Base-by-base conservation (phyloP, 305 asterid genomes). In the Ajuga reptans region DNA sequence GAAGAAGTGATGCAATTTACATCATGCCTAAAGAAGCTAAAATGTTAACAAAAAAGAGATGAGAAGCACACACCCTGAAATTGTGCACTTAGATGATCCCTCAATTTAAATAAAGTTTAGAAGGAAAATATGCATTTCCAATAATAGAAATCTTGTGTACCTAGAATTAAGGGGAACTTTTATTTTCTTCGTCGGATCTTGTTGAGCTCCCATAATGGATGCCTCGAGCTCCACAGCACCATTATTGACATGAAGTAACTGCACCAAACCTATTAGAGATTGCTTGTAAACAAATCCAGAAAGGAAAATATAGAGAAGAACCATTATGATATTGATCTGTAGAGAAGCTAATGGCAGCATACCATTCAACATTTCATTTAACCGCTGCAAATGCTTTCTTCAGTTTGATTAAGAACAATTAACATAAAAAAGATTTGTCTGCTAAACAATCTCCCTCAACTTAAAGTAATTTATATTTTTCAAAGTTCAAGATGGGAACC, bases 111-210 rank as follows among this genome's bases (percentile, higher is more conserved):
- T 17, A 37, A 60, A 24, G 50, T 34, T 33, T n/a, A 16, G 18
- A 57, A 68, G 34, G 75, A 24, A 9, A 45, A 59, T 45, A 15
- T 2, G 34, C 34, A 52, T 39, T 43, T 46, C 36, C 7, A 71
- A 53, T 42, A 36, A 50, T 49, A 4, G 49, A 71, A 74, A 54
- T 39, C 14, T 15, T 34, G 14, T 50, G 62, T 77, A 93, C 97
- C 94, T 93, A 46, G 99, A 89, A 82, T 93, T 93, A 31, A 93
- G 89, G 65, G 99, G 97, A 76, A 93, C 87, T 84, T 93, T 93
- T 6, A 80, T 77, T 80, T 86, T 93, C 81, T 86, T 92, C 83
- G 85, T 93, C 72, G 91, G 97, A 34, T 90, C 99, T 83, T 90
- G 89, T 82, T 87, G 91, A 75, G 14, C 82, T 75, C 99, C 95